Conservation (phyloP, 2,329 filamentous ascomycete genomes). For the Ophiostoma tasmaniense region DNA sequence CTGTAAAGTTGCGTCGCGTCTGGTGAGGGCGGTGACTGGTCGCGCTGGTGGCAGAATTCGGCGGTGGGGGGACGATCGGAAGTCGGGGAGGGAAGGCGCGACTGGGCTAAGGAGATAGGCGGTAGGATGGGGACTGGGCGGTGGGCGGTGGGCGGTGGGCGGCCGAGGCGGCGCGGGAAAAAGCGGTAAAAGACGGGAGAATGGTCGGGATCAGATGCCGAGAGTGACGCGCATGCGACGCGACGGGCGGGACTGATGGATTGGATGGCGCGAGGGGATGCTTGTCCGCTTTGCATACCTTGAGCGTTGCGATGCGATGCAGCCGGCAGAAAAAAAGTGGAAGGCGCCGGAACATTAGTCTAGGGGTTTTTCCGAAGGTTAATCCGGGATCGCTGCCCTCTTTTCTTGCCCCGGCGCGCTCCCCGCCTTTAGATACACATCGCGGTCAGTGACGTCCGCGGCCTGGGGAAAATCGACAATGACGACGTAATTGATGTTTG, state of each 20-base stretch:
- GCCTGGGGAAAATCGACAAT: constrained; percentile 4
- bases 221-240: neutral
- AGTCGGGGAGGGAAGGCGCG: constrained; percentile 4
- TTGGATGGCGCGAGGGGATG: constrained; percentile 7
- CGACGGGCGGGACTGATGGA: neutral
- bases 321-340: constrained; percentile 16
- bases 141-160: neutral
- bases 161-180: neutral
- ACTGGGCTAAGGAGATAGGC: constrained; percentile 1
- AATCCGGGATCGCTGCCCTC: constrained; percentile 25
- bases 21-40: neutral
- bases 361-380: constrained; percentile 19
- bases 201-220: neutral
- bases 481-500: constrained; percentile 3
- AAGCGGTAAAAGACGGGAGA: neutral
- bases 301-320: constrained; percentile 5
- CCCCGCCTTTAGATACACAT: constrained; percentile 25
- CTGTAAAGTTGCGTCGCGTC: neutral
- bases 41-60: constrained; percentile 5
- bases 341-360: constrained; percentile 18
- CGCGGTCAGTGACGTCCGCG: constrained; percentile 6
- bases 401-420: constrained; percentile 26
- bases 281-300: neutral
- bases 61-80: constrained; percentile 5
- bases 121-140: neutral